These are phyloP conservation scores for Euphorbia lathyris DNA, from an alignment of 345 rosid genomes.

Conservation along the genomic window DNA sequence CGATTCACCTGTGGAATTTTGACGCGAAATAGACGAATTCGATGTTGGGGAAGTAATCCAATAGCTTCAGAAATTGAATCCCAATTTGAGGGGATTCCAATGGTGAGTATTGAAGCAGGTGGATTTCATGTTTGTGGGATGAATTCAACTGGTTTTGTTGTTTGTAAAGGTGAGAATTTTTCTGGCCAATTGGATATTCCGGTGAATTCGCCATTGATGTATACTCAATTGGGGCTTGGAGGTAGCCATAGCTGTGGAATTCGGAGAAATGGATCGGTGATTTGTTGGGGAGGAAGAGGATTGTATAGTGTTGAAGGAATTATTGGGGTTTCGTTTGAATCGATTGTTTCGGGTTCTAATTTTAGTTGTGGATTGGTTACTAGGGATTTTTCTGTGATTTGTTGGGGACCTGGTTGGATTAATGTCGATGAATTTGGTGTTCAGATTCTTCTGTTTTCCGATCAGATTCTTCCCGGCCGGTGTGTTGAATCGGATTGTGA, in stretches of 20 bases:
- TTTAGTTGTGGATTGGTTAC: constrained; percentile 65
- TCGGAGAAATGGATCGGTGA: constrained; percentile 38
- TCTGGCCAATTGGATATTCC: constrained; percentile 60
- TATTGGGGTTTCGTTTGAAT: constrained; percentile 42
- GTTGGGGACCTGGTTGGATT: constrained; percentile 78
- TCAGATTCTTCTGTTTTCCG: constrained; percentile 38
- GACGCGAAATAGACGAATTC: constrained; percentile 18
- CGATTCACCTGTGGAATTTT: constrained; percentile 71
- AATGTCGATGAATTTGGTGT: constrained; percentile 5
- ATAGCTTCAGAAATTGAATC: constrained; percentile 37
- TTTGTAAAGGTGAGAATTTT: constrained; percentile 55
- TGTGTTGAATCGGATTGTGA: constrained; percentile 48
- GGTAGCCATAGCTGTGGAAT: constrained; percentile 60
- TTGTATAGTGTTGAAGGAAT: constrained; percentile 31
- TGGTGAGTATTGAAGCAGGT: constrained; percentile 59
- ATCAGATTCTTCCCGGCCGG: constrained; percentile 62
- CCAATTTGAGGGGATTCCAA: constrained; percentile 41
- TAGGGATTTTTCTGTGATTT: constrained; percentile 41
- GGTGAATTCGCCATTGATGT: constrained; percentile 27
- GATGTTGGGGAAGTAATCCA: constrained; percentile 56
- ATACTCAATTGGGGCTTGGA: constrained; percentile 58
- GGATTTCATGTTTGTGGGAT: constrained; percentile 77
- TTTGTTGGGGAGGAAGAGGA: constrained; percentile 84
- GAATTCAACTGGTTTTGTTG: constrained; percentile 43
- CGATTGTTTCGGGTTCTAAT: constrained; percentile 62